Evolutionary conservation across 352 stramenopile genomes (phyloP).

Genomic region (Phytophthora quininea): DNA sequence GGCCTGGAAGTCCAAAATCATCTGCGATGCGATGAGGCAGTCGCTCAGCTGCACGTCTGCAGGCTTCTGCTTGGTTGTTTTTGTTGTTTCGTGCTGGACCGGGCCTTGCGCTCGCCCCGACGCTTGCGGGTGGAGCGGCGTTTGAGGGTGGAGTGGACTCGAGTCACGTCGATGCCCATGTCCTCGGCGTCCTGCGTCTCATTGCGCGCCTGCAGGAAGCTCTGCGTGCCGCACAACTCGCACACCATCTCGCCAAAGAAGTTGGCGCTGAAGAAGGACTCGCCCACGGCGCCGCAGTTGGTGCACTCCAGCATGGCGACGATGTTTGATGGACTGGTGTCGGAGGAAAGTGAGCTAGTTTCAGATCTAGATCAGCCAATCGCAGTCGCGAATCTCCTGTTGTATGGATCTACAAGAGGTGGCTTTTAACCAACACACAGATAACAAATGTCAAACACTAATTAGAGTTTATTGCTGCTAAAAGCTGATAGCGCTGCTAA

Average conservation of each 20-base stretch:
- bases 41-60: constrained; percentile 51
- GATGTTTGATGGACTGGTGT: not conserved
- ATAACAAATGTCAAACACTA: not conserved
- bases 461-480: not conserved
- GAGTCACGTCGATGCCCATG: constrained; percentile 55
- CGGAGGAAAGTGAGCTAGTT: no score
- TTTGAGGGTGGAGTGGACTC: constrained; percentile 43
- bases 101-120: constrained; percentile 25
- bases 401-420: no score
- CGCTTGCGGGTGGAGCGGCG: constrained; percentile 34
- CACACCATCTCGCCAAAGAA: constrained; percentile 88
- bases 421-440: no score
- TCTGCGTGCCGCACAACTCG: constrained; percentile 86
- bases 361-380: not conserved
- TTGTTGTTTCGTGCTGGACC: constrained; percentile 15
- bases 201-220: constrained; percentile 78
- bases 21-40: constrained; percentile 67
- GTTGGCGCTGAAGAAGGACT: constrained; percentile 84
- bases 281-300: constrained; percentile 75
- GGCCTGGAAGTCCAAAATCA: constrained; percentile 61
- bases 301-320: constrained; percentile 70
- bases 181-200: constrained; percentile 86
- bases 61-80: constrained; percentile 3
- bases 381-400: no score
- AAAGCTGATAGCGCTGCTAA: no score